These are phyloP conservation scores for Chernovozyma sophiae-reginae DNA, from an alignment of 1,139 yeast genomes.

Conservation along the genomic window DNA sequence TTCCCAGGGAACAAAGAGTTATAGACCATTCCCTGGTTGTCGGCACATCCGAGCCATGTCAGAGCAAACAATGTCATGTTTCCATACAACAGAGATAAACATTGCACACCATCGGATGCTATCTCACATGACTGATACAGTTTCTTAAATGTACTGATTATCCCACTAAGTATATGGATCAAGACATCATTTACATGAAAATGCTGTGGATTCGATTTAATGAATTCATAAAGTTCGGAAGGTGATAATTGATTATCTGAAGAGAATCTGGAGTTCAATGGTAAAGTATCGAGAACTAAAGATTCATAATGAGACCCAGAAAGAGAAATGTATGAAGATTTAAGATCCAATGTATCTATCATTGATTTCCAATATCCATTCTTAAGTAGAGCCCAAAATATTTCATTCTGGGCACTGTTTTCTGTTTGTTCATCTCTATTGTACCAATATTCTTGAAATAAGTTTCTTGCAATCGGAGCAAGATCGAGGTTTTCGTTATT, in stretches of 20 bases:
- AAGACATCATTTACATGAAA: slow-evolving; percentile 22
- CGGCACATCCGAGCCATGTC: slow-evolving; percentile 26
- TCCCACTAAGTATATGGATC: slow-evolving; percentile 10
- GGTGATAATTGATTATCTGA: neutral
- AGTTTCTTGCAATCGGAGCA: slow-evolving; percentile 9
- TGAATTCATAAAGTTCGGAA: slow-evolving; percentile 11
- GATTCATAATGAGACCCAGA: slow-evolving; percentile 11
- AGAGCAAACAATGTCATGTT: slow-evolving; percentile 11
- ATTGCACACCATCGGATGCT: neutral
- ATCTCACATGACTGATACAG: neutral
- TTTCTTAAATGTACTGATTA: neutral
- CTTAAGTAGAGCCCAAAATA: slow-evolving; percentile 27
- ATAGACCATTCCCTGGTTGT: slow-evolving; percentile 18
- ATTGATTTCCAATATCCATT: slow-evolving; percentile 31
- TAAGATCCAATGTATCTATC: slow-evolving; percentile 12
- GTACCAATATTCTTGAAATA: slow-evolving; percentile 11
- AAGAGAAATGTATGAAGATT: slow-evolving; percentile 7
- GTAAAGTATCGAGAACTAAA: slow-evolving; percentile 17
- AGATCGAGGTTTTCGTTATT: slow-evolving; percentile 3
- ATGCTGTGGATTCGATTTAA: slow-evolving; percentile 19
- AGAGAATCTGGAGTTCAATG: slow-evolving; percentile 12
- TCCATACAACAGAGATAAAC: slow-evolving; percentile 2
- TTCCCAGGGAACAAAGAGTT: slow-evolving; percentile 31
- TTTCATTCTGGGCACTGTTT: slow-evolving; percentile 7
- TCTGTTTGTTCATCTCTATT: slow-evolving; percentile 13